These are phyloP conservation scores for Pisolithus marmoratus DNA, from an alignment of 768 basidiomycete genomes.

Conservation along the genomic window DNA sequence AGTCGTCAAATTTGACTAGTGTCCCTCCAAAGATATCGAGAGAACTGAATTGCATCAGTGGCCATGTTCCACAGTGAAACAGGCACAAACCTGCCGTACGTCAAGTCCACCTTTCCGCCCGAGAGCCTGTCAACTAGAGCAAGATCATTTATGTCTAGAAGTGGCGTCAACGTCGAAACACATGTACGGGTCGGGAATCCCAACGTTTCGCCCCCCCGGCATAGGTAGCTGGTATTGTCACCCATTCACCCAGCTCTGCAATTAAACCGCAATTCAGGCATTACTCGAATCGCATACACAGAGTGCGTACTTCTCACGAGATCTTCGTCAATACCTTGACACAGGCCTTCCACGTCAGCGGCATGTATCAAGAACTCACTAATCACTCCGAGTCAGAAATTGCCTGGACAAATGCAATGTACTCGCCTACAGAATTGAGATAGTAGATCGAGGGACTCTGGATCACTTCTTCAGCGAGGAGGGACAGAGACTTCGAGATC, in stretches of 20 bases:
- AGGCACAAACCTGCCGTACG: slow-evolving; percentile 31
- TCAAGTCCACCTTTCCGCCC: slow-evolving; percentile 58
- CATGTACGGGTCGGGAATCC: neutral
- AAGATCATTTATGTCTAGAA: slow-evolving; percentile 72
- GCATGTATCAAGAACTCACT: slow-evolving; percentile 96
- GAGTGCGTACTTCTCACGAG: slow-evolving; percentile 65
- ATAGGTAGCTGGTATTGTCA: slow-evolving; percentile 87
- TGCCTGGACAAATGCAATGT: neutral
- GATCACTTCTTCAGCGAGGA: neutral
- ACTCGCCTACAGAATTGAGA: slow-evolving; percentile 76
- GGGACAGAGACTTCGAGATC: neutral
- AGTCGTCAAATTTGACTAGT: slow-evolving; percentile 54
- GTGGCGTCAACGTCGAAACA: slow-evolving; percentile 3
- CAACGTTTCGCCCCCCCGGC: slow-evolving; percentile 92
- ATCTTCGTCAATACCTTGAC: slow-evolving; percentile 90
- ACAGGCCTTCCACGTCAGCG: slow-evolving; percentile 97
- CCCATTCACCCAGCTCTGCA: slow-evolving; percentile 87
- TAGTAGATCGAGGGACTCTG: slow-evolving; percentile 75
- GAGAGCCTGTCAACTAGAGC: slow-evolving; percentile 76
- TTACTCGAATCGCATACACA: slow-evolving; percentile 7
- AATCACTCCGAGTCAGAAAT: slow-evolving; percentile 10
- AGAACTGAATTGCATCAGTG: slow-evolving; percentile 30
- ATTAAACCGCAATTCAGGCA: neutral
- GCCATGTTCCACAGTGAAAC: neutral
- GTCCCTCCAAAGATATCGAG: slow-evolving; percentile 70